Base-by-base conservation (phyloP, 2,329 filamentous ascomycete genomes). In the Trichoderma harzianum region DNA sequence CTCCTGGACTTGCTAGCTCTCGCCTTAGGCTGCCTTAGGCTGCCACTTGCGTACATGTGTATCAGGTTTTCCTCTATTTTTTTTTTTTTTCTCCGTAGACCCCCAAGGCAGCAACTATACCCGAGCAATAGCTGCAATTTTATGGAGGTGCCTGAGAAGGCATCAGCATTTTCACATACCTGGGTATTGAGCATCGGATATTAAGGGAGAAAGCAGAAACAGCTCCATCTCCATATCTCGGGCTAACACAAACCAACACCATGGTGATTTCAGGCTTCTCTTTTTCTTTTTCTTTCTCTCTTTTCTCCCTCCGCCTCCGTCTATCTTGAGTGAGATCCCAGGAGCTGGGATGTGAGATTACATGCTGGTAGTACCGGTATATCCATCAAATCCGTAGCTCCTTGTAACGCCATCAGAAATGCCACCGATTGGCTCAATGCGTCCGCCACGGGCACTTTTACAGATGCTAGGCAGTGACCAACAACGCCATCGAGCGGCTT, bases 101-200 rank as follows among this genome's bases (percentile, higher is more conserved):
- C 43, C 63, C 24, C 63, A 34, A 67, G 64, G 64, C 64, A 39
- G 64, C 64, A 57, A 66, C 5, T n/a, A 34, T 43, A 43, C 18
- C 39, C 39, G 39, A 51, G 43, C 8, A 51, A 51, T 51, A 21
- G n/a, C n/a, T 51, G n/a, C 43, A 34, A 28, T 8, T 43, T 21
- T 12, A 60, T 47, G 36, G 18, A 32, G 51, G 53, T 68, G 65
- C 65, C 65, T 68, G 65, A 47, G 18, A 24, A 68, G 65, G 65
- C 65, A 68, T 60, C 53, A 68, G 55, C 34, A 60, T 64, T 30
- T 11, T 10, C 14, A 57, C 7, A 16, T 39, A 2, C 3, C 11
- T 10, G 4, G 24, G 12, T 39, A 11, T 24, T 12, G 2, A 28
- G 26, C 18, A 32, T 47, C 43, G 43, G 43, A 51, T 51, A 51